A percentile compares a stretch with the other conserved stretches of the same genome.
phyloP scores from a whole-genome alignment of 75 land plant genomes.

The Larix kaempferi region DNA sequence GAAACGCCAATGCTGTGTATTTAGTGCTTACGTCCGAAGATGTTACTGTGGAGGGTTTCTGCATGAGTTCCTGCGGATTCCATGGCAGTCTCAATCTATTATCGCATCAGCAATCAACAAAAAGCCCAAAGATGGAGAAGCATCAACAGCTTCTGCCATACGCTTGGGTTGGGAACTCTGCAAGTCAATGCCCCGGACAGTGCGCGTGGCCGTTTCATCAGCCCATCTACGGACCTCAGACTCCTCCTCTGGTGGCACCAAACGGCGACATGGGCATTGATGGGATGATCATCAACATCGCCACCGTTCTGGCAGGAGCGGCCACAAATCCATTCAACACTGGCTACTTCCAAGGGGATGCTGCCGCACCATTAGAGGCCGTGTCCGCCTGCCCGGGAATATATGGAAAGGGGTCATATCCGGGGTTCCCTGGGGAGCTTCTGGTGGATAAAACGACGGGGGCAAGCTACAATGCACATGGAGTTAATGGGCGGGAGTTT shows the following conservation, averaged over 20 bases:
- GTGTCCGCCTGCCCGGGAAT: conserved; percentile 50
- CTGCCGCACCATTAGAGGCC: conserved; percentile 27
- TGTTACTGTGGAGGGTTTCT: conserved; percentile 45
- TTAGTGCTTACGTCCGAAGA: conserved; percentile 59
- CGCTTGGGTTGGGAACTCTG: conserved; percentile 39
- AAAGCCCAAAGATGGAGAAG: too few relatives aligned
- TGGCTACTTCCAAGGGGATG: conserved; percentile 53
- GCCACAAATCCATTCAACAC: conserved; percentile 55
- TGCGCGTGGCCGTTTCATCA: conserved; percentile 39
- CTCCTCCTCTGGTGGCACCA: conserved; percentile 39
- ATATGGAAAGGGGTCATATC: conserved; percentile 44
- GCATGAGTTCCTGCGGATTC: conserved; percentile 14
- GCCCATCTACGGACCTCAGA: conserved; percentile 43
- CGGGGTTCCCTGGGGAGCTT: conserved; percentile 51
- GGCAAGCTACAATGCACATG: conserved; percentile 52
- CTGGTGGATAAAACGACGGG: conserved; percentile 28
- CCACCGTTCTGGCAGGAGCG: conserved; percentile 47
- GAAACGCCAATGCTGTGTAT: conserved; percentile 12
- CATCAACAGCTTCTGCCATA: background rate
- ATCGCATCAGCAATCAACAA: too few relatives aligned
- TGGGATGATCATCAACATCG: conserved; percentile 57
- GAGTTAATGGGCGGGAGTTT: conserved; percentile 35
- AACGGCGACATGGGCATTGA: conserved; percentile 63
- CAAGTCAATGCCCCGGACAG: conserved; percentile 34
- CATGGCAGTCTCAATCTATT: background rate